Percentiles rank a stretch among this genome's conserved stretches.
phyloP scores from a whole-genome alignment of 2,329 filamentous ascomycete genomes.

The Immersiporthe knoxdaviesiana region DNA sequence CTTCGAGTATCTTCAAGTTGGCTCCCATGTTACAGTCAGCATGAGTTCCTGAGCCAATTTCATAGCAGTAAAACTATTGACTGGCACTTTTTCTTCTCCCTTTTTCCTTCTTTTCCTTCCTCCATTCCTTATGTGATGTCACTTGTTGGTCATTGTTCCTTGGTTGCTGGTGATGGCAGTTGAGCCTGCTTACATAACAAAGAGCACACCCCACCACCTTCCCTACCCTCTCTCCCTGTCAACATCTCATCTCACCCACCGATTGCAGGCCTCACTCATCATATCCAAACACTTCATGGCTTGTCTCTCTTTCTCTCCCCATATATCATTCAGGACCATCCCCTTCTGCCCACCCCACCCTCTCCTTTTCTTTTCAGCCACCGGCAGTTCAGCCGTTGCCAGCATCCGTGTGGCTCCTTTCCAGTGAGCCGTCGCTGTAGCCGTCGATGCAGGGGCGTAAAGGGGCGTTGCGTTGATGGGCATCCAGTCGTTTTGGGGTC shows the following conservation, averaged over 20 bases:
- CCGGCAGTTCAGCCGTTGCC: not conserved
- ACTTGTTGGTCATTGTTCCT: not conserved
- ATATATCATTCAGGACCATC: not conserved
- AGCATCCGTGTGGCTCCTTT: not conserved
- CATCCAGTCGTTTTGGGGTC: not conserved
- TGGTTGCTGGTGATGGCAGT: not conserved
- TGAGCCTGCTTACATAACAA: not conserved
- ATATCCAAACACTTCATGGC: not conserved
- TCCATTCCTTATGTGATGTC: not conserved
- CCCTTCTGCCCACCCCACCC: not conserved
- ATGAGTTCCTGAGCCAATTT: not conserved
- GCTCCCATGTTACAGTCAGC: not conserved
- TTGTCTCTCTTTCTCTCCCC: not conserved
- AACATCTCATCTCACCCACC: not conserved
- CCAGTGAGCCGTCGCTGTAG: not conserved
- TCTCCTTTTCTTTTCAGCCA: not conserved
- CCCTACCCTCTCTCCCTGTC: not conserved
- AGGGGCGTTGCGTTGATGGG: constrained; percentile 1
- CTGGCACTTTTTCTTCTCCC: not conserved
- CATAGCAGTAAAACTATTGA: not conserved
- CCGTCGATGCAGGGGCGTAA: not conserved
- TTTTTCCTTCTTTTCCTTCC: not conserved
- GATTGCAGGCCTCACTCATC: not conserved
- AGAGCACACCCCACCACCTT: not conserved
- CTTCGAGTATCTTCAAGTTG: not conserved